Base-by-base conservation (phyloP, 202 grass and related monocot species). In the Hordeum pubiflorum region DNA sequence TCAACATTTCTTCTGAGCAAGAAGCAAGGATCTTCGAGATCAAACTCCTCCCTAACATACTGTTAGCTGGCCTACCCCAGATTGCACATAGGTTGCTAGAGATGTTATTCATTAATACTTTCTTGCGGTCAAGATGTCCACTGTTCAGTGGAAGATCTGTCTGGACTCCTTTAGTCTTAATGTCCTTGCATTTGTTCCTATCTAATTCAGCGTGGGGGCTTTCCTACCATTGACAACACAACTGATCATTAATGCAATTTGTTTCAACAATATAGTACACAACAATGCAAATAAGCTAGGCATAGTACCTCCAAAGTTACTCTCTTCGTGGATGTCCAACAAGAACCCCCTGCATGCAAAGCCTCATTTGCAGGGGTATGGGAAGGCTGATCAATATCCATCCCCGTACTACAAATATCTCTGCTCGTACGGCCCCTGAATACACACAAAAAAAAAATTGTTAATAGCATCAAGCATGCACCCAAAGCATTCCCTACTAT, bases 1-100 rank as follows among this genome's bases (percentile, higher is more conserved):
- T 77, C 63, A 87, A 86, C 77, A 94, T 78, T 76, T 94, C 94
- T 84, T 88, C 83, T 26, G 91, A 92, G 86, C 94, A 97, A 78
- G 91, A 94, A 70, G 79, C 83, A 27, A 83, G 50, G 58, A 94
- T 81, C 79, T 85, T 89, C n/a, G 86, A 92, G 12, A 91, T 88
- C 61, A 94, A 69, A 59, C 66, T 81, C 58, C 74, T 82, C 32
- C 76, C 56, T n/a, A 60, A 50, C 70, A 67, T 83, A 88, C 41
- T 72, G 81, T 81, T 92, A 66, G 75, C 58, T 37, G 87, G 79
- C 59, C 73, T 71, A 66, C 64, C 88, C 94, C 88, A 97, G 7
- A 84, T 80, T 69, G 74, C 77, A 83, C 81, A 69, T 50, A 93
- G 85, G 41, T 82, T 86, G 76, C 75, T 84, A 76, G 86, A 93